These are phyloP conservation scores for Diaporthe eres DNA, from an alignment of 2,329 filamentous ascomycete species.

Conservation along the genomic window DNA sequence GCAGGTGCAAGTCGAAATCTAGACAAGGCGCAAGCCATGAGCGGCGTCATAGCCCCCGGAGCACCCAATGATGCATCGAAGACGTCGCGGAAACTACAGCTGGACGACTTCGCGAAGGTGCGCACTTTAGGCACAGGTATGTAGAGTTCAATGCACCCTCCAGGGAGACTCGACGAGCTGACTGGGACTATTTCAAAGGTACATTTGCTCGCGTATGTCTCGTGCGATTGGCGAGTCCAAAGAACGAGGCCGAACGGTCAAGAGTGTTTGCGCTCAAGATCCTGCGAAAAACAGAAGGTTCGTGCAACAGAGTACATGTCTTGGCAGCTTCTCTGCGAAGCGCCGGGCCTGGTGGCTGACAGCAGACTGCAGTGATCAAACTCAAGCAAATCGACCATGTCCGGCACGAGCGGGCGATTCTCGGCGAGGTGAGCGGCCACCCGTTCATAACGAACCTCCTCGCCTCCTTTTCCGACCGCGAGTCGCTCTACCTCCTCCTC, in stretches of 20 bases:
- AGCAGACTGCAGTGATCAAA: constrained; percentile 72
- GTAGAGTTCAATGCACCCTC: constrained; percentile 43
- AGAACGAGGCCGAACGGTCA: constrained; percentile 65
- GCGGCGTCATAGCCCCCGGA: constrained; percentile 35
- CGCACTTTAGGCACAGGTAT: constrained; percentile 83
- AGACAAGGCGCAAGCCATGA: constrained; percentile 35
- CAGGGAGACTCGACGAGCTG: constrained; percentile 11
- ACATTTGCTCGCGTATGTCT: constrained; percentile 89
- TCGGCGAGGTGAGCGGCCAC: constrained; percentile 82
- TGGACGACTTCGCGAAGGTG: constrained; percentile 78
- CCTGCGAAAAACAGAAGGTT: constrained; percentile 74
- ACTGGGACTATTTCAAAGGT: constrained; percentile 59
- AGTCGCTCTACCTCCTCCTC: constrained; percentile 86
- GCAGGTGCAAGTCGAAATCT: constrained; percentile 39
- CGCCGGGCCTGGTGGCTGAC: constrained; percentile 10
- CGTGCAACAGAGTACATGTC: constrained; percentile 32
- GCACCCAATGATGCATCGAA: constrained; percentile 49
- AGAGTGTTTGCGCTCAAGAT: constrained; percentile 88
- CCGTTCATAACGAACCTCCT: constrained; percentile 87
- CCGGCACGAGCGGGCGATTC: constrained; percentile 84
- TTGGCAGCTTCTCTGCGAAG: constrained; percentile 32
- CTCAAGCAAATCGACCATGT: constrained; percentile 91
- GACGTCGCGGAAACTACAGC: constrained; percentile 50
- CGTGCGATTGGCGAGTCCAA: constrained; percentile 72
- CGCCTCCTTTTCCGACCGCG: constrained; percentile 83